These are phyloP conservation scores for Cryphonectria radicalis DNA, from an alignment of 2,329 filamentous ascomycete species.

Conservation along the genomic window DNA sequence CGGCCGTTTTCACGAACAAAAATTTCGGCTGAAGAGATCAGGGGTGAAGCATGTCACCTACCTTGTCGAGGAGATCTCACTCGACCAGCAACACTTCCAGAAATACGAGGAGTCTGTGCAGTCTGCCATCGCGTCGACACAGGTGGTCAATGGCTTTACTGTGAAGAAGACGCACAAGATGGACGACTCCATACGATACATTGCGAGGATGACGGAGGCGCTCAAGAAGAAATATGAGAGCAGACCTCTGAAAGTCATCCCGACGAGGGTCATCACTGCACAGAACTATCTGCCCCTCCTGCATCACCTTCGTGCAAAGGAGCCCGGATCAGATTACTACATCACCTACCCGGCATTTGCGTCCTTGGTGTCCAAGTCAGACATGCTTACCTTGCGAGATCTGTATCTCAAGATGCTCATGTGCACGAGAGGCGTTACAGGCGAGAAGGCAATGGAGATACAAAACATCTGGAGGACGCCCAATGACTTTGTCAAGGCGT, in stretches of 20 bases:
- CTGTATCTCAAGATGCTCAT: constrained; percentile 85
- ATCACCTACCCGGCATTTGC: constrained; percentile 75
- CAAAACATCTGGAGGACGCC: constrained; percentile 80
- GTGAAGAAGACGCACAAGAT: constrained; percentile 76
- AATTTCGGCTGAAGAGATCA: constrained; percentile 74
- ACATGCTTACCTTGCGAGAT: constrained; percentile 73
- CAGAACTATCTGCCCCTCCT: constrained; percentile 70
- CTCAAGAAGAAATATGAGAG: constrained; percentile 68
- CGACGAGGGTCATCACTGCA: constrained; percentile 64
- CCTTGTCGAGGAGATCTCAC: constrained; percentile 73
- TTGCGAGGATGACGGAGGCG: constrained; percentile 72
- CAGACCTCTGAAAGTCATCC: constrained; percentile 64
- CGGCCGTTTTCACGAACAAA: constrained; percentile 82
- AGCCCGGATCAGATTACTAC: constrained; percentile 58
- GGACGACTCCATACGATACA: constrained; percentile 78
- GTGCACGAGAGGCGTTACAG: constrained; percentile 75
- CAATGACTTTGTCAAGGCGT: constrained; percentile 71
- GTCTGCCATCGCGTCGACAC: constrained; percentile 75
- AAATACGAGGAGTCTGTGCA: constrained; percentile 70
- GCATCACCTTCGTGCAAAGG: constrained; percentile 57
- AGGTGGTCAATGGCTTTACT: constrained; percentile 80
- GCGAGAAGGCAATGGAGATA: constrained; percentile 79
- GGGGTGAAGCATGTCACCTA: constrained; percentile 80
- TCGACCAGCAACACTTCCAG: constrained; percentile 57
- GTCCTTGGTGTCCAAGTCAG: constrained; percentile 74